Base-by-base conservation (phyloP, 331 rosid genomes). In the Acacia concinna region DNA sequence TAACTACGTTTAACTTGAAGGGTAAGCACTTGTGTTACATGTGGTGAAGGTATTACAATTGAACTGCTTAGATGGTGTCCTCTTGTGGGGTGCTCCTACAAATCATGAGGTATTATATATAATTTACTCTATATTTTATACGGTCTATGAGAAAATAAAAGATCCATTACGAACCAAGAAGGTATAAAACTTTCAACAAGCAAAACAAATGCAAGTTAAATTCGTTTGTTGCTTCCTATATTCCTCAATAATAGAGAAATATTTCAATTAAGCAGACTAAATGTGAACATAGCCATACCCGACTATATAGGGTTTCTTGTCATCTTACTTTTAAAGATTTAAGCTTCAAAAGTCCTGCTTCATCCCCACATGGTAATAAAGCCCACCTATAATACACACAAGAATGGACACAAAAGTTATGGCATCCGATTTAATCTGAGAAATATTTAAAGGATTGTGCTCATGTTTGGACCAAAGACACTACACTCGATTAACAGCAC, bases 401-500 rank as follows among this genome's bases (percentile, higher is more conserved):
- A 67, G 32, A 54, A 76, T 41, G 23, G 47, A 54, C 27, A 25
- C 44, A 78, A 68, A 38, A 40, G 67, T 64, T 69, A 27, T 8
- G n/a, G 7, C 81, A 68, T 79, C 35, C 17, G 30, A 5, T 51
- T 51, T 8, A 18, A 18, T n/a, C n/a, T 68, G 78, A n/a, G 65
- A 25, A 54, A 18, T 51, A 72, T 23, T 34, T 30, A 52, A 52
- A 78, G 35, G 65, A 66, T 78, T 74, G 72, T 17, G 72, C 52
- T 79, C 51, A 28, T 77, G 65, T 62, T 73, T 49, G 47, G 68
- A 47, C 20, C 34, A 9, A 3, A 44, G 63, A 79, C 98, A 60
- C n/a, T 88, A 95, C 99, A 90, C 98, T 90, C 98, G 98, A 17
- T 74, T 87, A 44, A 88, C 90, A 59, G 98, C 88, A 72, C 97